Percentiles rank a stretch among this genome's conserved stretches.
Evolutionary conservation across 805 yeast species (phyloP).

Genomic region (Osmozyma mogii): DNA sequence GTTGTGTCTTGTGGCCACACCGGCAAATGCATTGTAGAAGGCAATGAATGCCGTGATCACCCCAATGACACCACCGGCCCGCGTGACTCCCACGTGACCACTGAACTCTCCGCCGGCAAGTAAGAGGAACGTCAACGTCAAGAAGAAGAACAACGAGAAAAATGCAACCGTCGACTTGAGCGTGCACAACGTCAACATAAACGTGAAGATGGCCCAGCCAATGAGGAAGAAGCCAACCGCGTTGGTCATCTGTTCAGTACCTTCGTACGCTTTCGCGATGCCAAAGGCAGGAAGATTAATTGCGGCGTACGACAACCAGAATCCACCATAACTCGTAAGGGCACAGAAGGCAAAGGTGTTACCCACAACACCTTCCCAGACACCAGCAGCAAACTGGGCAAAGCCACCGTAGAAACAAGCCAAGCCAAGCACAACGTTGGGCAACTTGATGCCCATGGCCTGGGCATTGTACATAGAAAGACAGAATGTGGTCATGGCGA

Average conservation of each 20-base stretch:
- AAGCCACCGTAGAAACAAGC: constrained; percentile 61
- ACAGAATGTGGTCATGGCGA: constrained; percentile 57
- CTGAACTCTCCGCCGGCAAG: constrained; percentile 46
- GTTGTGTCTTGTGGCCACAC: constrained; percentile 51
- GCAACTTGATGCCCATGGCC: constrained; percentile 44
- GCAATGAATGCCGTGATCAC: constrained; percentile 48
- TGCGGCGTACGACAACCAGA: constrained; percentile 62
- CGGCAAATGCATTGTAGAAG: constrained; percentile 59
- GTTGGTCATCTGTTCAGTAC: constrained; percentile 27
- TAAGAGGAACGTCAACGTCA: constrained; percentile 48
- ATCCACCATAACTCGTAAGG: constrained; percentile 56
- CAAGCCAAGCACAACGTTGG: constrained; percentile 48
- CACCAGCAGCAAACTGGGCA: constrained; percentile 53
- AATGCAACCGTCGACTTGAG: constrained; percentile 60
- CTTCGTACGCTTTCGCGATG: constrained; percentile 44
- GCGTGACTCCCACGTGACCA: constrained; percentile 30
- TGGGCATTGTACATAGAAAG: constrained; percentile 47
- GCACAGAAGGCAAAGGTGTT: constrained; percentile 67
- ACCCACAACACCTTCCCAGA: constrained; percentile 58
- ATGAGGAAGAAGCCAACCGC: constrained; percentile 54
- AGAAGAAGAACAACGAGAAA: constrained; percentile 45
- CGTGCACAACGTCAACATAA: constrained; percentile 45
- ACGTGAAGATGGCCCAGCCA: constrained; percentile 60
- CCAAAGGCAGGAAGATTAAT: constrained; percentile 54
- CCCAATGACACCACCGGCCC: constrained; percentile 61